phyloP scores from a whole-genome alignment of 2,329 filamentous ascomycete species.

The Chlorencoelia australis region DNA sequence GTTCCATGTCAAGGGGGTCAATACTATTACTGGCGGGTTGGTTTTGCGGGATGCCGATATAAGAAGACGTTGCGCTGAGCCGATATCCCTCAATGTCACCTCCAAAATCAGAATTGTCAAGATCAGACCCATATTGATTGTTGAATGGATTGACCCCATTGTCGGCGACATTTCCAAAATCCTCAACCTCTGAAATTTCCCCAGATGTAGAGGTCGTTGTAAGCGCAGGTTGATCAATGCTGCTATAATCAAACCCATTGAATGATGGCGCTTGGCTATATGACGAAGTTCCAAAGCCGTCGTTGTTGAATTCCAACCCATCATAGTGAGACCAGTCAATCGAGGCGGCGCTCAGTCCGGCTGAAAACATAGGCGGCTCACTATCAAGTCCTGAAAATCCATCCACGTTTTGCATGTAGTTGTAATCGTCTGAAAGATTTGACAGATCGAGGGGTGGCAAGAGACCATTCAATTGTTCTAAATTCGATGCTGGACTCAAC shows the following conservation, averaged over 20 bases:
- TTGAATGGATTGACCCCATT: conserved; percentile 31
- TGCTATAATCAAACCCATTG: conserved; percentile 43
- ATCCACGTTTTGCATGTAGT: conserved; percentile 36
- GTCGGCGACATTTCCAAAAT: conserved; percentile 37
- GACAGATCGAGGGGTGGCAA: conserved; percentile 51
- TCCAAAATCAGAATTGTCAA: conserved; percentile 30
- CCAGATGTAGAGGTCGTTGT: conserved; percentile 53
- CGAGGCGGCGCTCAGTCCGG: conserved; percentile 46
- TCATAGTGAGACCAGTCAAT: conserved; percentile 44
- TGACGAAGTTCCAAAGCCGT: conserved; percentile 42
- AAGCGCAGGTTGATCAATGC: conserved; percentile 44
- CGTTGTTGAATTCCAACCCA: conserved; percentile 39
- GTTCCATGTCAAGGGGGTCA: conserved; percentile 43
- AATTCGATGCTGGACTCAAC: conserved; percentile 37
- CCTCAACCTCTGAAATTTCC: conserved; percentile 58
- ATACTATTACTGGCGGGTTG: conserved; percentile 37
- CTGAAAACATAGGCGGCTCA: conserved; percentile 50
- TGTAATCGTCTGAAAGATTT: conserved; percentile 37
- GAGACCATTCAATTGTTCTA: conserved; percentile 40
- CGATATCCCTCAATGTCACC: conserved; percentile 38
- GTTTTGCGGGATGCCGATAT: conserved; percentile 36
- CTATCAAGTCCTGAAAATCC: conserved; percentile 38
- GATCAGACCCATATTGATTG: conserved; percentile 30
- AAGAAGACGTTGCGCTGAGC: conserved; percentile 38
- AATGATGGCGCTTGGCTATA: conserved; percentile 46